Base-by-base conservation (phyloP, 257 asterid genomes). In the Solanum chaucha region DNA sequence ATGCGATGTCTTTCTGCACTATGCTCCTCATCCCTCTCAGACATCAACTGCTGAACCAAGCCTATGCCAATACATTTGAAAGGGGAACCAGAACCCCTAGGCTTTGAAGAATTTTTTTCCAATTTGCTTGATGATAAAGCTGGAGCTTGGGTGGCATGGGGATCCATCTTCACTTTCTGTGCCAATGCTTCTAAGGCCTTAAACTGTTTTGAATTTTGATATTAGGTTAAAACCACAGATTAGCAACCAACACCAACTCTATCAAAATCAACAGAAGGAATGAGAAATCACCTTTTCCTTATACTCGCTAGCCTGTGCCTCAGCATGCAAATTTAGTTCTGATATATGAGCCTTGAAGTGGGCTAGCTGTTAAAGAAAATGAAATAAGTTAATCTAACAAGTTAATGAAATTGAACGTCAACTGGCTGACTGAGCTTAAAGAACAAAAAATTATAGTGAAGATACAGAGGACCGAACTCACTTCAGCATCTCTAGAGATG, bases 1-100 rank as follows among this genome's bases (percentile, higher is more conserved):
- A 96, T 91, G 81, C 95, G 92, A 87, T 93, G 92, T 84, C 96
- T 94, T 90, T 93, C 94, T 87, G 96, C 98, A 88, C 92, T 92
- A 87, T 95, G 95, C 89, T 97, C 99, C 89, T 97, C 99, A 81
- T 96, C 98, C 90, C 89, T 95, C 92, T 97, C 99, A 34, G 98
- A 95, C 92, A 96, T 97, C 32, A 97, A 90, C 89, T 97, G 99
- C 83, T 95, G 99, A 88, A 81, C 97, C 89, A 97, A 87, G 82
- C 99, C 99, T 90, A 96, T 87, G 35, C 99, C 99, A 61, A 97
- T 96, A 89, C 99, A 97, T 89, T 97, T 97, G 89, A 97, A 97
- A 89, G 99, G 99, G 85, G 99, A 97, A 72, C 99, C 98, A 30
- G 99, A 96, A 83, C 99, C 99, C 90, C 94, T 93, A 82, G 99